Base-by-base conservation (phyloP, 2,329 filamentous ascomycete genomes). In the Penicillium psychrosexuale region DNA sequence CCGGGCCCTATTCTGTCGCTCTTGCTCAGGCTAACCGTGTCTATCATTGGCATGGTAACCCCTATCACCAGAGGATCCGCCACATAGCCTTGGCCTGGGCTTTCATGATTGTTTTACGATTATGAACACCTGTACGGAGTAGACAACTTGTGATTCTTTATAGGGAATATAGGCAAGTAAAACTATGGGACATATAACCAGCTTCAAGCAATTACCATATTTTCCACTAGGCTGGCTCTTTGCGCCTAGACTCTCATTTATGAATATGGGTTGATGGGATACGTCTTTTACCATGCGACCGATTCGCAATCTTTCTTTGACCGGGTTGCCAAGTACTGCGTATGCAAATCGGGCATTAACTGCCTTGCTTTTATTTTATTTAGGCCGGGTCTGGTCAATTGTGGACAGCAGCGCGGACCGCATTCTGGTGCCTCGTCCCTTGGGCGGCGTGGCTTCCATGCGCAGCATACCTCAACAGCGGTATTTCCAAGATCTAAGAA, bases 381-480 rank as follows among this genome's bases (percentile, higher is more conserved):
- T 8, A 3, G 11, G 13, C 37, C 13, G 8, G 8, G 39, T 22
- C 15, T 47, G 13, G 89, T 88, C 66, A 75, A 89, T 55, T 97
- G 86, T 84, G 84, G 57, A 79, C 84, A 59, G 82, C 93, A 44
- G 92, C 97, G 71, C 72, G 79, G 19, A 80, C 85, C 8, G 85
- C 90, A 19, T 89, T 85, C 15, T 92, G 84, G 83, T 80, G 85
- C 61, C 81, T 96, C 73, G 82, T 83, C 24, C 93, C 92, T 0
- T 97, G 97, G 69, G 75, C 95, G 27, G 89, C 79, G 15, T 97
- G 93, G 93, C 76, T 97, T 64, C 79, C 85, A 50, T 97, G 95
- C 69, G 92, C 91, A 31, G 91, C 89, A 0, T 97, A 97, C 69
- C 78, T 97, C 49, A 90, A 85, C 66, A 84, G 83, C 1, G 85